A percentile compares a stretch with the other conserved stretches of the same genome.
phyloP scores from a whole-genome alignment of 2,329 filamentous ascomycete species.

The Tolypocladium sp. region DNA sequence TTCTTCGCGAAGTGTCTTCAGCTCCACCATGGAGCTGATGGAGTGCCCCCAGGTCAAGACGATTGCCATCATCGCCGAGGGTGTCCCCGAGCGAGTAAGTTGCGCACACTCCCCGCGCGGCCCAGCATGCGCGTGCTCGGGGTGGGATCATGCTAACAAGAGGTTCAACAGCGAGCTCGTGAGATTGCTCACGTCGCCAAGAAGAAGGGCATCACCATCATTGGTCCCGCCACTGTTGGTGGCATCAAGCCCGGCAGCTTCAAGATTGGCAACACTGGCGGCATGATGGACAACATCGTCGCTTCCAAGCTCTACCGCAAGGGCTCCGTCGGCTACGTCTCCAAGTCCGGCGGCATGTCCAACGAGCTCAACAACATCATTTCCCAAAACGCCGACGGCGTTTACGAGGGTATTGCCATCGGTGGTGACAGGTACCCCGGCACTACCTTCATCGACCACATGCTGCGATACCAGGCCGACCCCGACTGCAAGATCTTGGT shows the following conservation, averaged over 20 bases:
- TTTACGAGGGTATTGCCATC: constrained; percentile 98
- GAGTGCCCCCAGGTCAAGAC: constrained; percentile 93
- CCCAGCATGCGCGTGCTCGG: not conserved
- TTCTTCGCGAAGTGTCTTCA: constrained; percentile 96
- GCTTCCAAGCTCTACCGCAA: constrained; percentile 99
- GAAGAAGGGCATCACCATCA: constrained; percentile 99
- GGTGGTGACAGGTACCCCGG: constrained; percentile 98
- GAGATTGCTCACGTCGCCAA: constrained; percentile 94
- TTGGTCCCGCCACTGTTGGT: constrained; percentile 95
- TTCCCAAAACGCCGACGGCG: constrained; percentile 90
- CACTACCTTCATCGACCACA: constrained; percentile 98
- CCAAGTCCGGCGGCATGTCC: constrained; percentile 99
- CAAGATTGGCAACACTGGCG: constrained; percentile 99
- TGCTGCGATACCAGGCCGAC: constrained; percentile 92
- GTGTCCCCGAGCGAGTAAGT: constrained; percentile 93
- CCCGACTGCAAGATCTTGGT: constrained; percentile 96
- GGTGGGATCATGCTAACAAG: constrained; percentile 8
- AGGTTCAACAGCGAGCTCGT: constrained; percentile 64
- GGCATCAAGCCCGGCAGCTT: constrained; percentile 98
- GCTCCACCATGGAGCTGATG: constrained; percentile 98
- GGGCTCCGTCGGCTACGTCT: constrained; percentile 97
- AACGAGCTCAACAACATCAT: constrained; percentile 99
- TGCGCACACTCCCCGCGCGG: not conserved
- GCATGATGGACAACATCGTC: constrained; percentile 99
- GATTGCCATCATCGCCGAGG: constrained; percentile 98